Conservation (phyloP, 2,329 filamentous ascomycete genomes). For the Alternaria panax region DNA sequence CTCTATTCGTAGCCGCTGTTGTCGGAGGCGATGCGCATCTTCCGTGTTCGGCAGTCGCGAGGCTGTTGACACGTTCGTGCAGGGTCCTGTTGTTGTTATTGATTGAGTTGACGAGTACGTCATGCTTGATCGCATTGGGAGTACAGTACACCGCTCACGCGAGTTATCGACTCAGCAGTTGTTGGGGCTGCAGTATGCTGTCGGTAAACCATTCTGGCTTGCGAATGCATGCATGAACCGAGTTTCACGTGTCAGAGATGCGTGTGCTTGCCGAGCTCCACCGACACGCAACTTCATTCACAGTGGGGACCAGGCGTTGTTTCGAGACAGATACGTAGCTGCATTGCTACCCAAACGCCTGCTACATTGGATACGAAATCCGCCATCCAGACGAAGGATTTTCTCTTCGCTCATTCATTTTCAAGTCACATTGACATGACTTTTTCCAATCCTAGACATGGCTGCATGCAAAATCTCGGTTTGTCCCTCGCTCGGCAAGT, state of each 20-base stretch:
- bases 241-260: slow-evolving; percentile 11
- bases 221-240: slow-evolving; percentile 5
- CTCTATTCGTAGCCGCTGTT: neutral
- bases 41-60: neutral
- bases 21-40: neutral
- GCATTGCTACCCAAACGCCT: slow-evolving; percentile 16
- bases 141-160: neutral
- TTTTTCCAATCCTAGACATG: slow-evolving; percentile 3
- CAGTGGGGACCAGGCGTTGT: slow-evolving; percentile 4
- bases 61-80: slow-evolving; percentile 8
- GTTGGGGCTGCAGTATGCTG: neutral
- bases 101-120: slow-evolving; percentile 3
- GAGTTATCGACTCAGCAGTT: slow-evolving; percentile 1
- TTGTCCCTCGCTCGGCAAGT: slow-evolving; percentile 6
- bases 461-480: slow-evolving; percentile 5
- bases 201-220: slow-evolving; percentile 4
- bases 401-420: neutral
- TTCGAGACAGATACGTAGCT: slow-evolving; percentile 12
- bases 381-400: neutral
- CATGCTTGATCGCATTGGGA: neutral
- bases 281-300: slow-evolving; percentile 9
- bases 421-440: slow-evolving; percentile 1
- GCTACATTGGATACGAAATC: neutral
- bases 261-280: slow-evolving; percentile 12
- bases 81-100: neutral